Evolutionary conservation across 805 yeast genomes (phyloP), one percentile per base, ranked within the genome.

Genomic region (Candida michaelii): DNA sequence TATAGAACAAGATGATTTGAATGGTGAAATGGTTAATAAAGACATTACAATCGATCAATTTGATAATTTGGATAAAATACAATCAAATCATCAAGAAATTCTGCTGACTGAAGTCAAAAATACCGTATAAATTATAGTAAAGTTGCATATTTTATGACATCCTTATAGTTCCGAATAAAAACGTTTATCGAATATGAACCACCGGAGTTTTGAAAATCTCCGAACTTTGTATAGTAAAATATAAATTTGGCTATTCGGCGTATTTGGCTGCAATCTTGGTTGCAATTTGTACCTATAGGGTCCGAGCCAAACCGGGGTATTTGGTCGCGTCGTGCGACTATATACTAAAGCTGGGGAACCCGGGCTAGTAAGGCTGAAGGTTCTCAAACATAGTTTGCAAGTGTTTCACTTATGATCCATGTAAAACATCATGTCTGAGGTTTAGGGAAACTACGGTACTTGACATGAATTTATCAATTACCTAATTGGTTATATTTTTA

Each of bases 1-100:
- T 4, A 49, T 53, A 5, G 66, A 60, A 39, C 56, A 54, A 5
- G 72, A 68, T 46, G 66, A 58, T n/a, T 45, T 64, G 27, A 31
- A 39, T 14, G 42, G 42, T 9, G 42, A 39, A 32, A 31, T 39
- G 37, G 23, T 39, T 13, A 39, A 39, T 25, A 37, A 30, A 23
- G 29, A 19, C 11, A 21, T 14, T 7, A 31, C 35, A 4, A 4
- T 31, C 7, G 35, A 31, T 18, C 36, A 34, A 8, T 18, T 17
- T 12, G 42, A 37, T 17, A 29, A 37, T 5, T 27, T 27, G 27
- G 30, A 15, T 13, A 40, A 33, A 29, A 12, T 24, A 4, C 23
- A 14, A 18, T 40, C 43, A 3, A 36, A 27, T 23, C 40, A 36
- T 14, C 12, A 36, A 29, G 40, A 36, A 21, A 21, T 21, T 21